Base-by-base conservation (phyloP, 2,329 filamentous ascomycete genomes). In the Microdochium nivale region DNA sequence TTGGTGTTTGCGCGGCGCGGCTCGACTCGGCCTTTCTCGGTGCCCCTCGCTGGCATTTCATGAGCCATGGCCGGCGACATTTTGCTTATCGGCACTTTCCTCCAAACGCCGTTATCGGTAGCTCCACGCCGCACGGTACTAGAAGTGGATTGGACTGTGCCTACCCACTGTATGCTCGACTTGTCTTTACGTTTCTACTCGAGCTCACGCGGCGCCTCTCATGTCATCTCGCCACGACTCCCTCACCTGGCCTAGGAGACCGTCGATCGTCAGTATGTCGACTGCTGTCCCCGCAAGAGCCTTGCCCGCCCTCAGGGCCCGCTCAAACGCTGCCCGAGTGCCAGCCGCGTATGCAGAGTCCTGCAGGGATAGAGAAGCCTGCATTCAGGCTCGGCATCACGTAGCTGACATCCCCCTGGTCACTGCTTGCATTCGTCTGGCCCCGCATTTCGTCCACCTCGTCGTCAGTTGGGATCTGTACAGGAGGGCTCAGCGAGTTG, bases 361-460 rank as follows among this genome's bases (percentile, higher is more conserved):
- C 71, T 2, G 77, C 70, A 16, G 65, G 67, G 52, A 82, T 79
- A 25, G 69, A 68, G 58, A 81, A 83, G 7, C 73, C 73, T 1
- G 71, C 67, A 51, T 70, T 77, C 35, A 84, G 60, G 50, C 75
- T 78, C 37, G 80, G 81, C 68, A 82, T 72, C 1, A 70, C 75
- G 58, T 83, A 76, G 56, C 75, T 80, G 51, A 83, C 63, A 54
- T 84, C 73, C 0, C 80, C 81, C 64, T 82, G 78, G 59, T 84
- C 80, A 0, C 78, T 81, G 55, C 76, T 80, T 3, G 79, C 79
- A 58, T 69, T 72, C n/a, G 72, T 75, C 24, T 65, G 60, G 0
- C 73, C 72, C 3, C 62, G 58, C 10, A 70, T 61, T 50, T 70
- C 63, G 52, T 76, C 74, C 7, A 71, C 48, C 2, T 73, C 70